Evolutionary conservation across 306 rosid species (phyloP), one percentile per base, ranked within the genome.

Genomic region (Alnus glutinosa): DNA sequence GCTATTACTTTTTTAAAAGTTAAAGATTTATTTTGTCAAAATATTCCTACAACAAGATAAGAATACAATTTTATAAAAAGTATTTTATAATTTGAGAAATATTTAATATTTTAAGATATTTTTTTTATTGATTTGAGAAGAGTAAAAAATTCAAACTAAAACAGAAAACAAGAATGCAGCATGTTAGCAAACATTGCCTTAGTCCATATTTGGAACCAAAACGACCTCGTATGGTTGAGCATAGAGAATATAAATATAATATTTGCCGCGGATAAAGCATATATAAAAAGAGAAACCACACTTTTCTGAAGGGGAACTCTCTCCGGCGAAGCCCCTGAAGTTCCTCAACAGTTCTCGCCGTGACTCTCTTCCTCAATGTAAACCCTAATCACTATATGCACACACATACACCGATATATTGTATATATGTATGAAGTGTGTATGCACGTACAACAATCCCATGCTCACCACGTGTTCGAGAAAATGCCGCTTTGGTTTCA

Each of bases 401-500:
- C 32, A 16, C 5, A 15, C 12, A 2, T 8, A 6, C 4, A 15
- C 23, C 2, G 16, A 36, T 64, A 37, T 36, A 2, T 36, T 36
- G 5, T 32, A 28, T 42, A 42, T 42, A 42, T 42, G 8, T 42
- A 42, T 61, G 4, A 11, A 34, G 32, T 16, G 28, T 10, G 30
- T 8, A 4, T 67, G 8, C 49, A 67, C 4, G 51, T 67, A 3
- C 18, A 34, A 39, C 51, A 67, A 39, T 39, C 19, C 48, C 12
- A 49, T 70, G 87, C 86, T n/a, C 15, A 10, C 71, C 9, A 36
- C 14, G 49, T 76, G 84, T 79, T 81, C 69, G 80, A 83, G 74
- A 67, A 77, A 86, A 81, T 67, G 83, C 46, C 10, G 58, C 37
- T 36, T 9, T 39, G 19, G 2, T 67, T n/a, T 10, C 15, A 39